Conservation (phyloP, 2,329 filamentous ascomycete genomes). For the Penicillium sp. region DNA sequence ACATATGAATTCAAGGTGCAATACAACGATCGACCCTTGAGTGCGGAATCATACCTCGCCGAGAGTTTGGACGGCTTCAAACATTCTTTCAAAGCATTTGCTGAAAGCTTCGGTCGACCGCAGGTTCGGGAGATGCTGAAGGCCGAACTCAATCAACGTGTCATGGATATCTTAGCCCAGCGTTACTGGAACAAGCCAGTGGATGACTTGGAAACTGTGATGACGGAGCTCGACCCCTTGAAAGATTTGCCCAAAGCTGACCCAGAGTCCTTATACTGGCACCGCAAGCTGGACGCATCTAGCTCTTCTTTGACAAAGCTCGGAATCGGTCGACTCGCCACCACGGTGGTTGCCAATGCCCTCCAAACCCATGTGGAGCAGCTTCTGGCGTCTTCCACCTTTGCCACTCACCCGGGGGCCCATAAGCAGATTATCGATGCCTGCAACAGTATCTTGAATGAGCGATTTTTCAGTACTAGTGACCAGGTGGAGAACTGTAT, state of each 20-base stretch:
- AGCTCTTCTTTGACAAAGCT: conserved; percentile 89
- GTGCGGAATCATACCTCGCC: conserved; percentile 93
- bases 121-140: conserved; percentile 91
- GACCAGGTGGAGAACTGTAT: conserved; percentile 99
- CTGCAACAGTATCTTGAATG: conserved; percentile 85
- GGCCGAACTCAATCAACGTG: conserved; percentile 88
- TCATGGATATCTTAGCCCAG: conserved; percentile 88
- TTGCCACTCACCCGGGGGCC: conserved; percentile 87
- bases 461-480: conserved; percentile 93
- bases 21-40: conserved; percentile 94
- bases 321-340: conserved; percentile 89
- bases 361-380: conserved; percentile 82
- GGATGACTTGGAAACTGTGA: conserved; percentile 72
- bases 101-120: conserved; percentile 83
- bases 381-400: conserved; percentile 79
- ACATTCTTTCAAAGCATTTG: conserved; percentile 94
- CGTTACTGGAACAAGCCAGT: conserved; percentile 98
- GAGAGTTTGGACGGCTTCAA: conserved; percentile 97
- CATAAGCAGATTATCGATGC: conserved; percentile 91
- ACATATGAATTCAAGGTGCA: conserved; percentile 99
- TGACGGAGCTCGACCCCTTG: conserved; percentile 72
- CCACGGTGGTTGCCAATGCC: conserved; percentile 85
- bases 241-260: conserved; percentile 82
- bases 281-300: conserved; percentile 89
- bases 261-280: conserved; percentile 86